A percentile compares a stretch with the other conserved stretches of the same genome.
phyloP scores from a whole-genome alignment of 177 flowering plant species.

The Tripterygium wilfordii region DNA sequence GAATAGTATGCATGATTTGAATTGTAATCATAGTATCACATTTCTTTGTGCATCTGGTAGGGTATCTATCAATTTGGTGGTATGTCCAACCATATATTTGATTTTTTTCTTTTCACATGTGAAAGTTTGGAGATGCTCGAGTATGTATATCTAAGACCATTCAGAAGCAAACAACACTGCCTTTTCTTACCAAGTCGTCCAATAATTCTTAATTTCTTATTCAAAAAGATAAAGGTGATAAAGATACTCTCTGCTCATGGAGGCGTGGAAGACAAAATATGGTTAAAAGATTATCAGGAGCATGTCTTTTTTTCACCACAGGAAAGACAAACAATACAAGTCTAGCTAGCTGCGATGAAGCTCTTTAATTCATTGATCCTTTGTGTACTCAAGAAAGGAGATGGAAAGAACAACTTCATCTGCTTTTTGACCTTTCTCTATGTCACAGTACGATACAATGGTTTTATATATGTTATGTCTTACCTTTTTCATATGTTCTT shows the following conservation, averaged over 20 bases:
- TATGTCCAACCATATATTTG: conserved; percentile 10
- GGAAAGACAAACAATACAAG: conserved; percentile 20
- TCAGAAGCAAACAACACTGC: conserved; percentile 6
- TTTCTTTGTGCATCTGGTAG: conserved; percentile 6
- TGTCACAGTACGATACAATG: no score
- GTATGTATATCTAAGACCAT: conserved; percentile 12
- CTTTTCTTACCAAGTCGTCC: no score
- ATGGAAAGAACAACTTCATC: conserved; percentile 14
- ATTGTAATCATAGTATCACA: conserved; percentile 1
- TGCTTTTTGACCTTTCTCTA: neutral
- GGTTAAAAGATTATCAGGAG: conserved; percentile 18
- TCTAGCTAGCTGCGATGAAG: conserved; percentile 16
- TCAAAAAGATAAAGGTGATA: conserved; percentile 15
- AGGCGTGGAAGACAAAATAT: conserved; percentile 22
- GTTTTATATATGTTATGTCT: no score
- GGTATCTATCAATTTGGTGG: conserved; percentile 4
- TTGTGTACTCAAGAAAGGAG: conserved; percentile 15
- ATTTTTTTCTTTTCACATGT: neutral
- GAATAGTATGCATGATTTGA: conserved; percentile 1
- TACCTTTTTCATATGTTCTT: no score
- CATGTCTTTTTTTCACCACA: conserved; percentile 11
- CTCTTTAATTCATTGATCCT: conserved; percentile 16
- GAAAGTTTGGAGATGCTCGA: conserved; percentile 12
- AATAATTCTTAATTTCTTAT: conserved; percentile 2
- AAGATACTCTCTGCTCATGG: conserved; percentile 7